Conservation (phyloP, 192 early-diverging fungal species). For the Gigaspora rosea region DNA sequence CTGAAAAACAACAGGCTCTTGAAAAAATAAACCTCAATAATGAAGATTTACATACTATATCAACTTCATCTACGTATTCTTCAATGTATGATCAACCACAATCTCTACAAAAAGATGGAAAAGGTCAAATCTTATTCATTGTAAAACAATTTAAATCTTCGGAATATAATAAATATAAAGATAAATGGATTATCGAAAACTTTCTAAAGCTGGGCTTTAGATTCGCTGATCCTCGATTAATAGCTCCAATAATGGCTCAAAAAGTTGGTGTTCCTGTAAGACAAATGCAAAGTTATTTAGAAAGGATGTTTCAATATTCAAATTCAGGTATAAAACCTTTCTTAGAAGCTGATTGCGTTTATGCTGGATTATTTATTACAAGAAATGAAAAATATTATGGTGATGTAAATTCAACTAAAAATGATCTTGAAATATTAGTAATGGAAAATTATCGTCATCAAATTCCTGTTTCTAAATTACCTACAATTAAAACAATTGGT, state of each 20-base stretch:
- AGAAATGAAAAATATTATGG: neutral
- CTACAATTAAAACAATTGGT: neutral
- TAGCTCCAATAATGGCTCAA: slow-evolving; percentile 39
- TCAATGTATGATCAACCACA: too few relatives aligned
- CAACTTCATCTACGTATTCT: too few relatives aligned
- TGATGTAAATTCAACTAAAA: neutral
- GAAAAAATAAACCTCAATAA: neutral
- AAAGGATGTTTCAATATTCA: slow-evolving; percentile 32
- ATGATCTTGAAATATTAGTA: slow-evolving; percentile 5
- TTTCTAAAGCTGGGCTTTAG: slow-evolving; percentile 39
- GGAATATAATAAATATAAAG: neutral
- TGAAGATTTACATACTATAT: neutral
- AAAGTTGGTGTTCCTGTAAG: slow-evolving; percentile 30
- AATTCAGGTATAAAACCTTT: neutral
- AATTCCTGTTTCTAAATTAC: slow-evolving; percentile 20
- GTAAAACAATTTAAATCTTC: slow-evolving; percentile 34
- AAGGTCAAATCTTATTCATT: slow-evolving; percentile 38
- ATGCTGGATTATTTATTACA: slow-evolving; percentile 12
- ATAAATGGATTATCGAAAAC: slow-evolving; percentile 7
- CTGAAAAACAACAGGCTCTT: too few relatives aligned
- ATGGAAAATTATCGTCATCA: slow-evolving; percentile 15
- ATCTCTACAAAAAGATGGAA: neutral
- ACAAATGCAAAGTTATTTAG: slow-evolving; percentile 37
- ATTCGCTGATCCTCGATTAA: slow-evolving; percentile 39
- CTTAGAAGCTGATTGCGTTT: slow-evolving; percentile 1